These are phyloP conservation scores for Trichoderma sp. DNA, from an alignment of 2,329 filamentous ascomycete species.

Conservation along the genomic window DNA sequence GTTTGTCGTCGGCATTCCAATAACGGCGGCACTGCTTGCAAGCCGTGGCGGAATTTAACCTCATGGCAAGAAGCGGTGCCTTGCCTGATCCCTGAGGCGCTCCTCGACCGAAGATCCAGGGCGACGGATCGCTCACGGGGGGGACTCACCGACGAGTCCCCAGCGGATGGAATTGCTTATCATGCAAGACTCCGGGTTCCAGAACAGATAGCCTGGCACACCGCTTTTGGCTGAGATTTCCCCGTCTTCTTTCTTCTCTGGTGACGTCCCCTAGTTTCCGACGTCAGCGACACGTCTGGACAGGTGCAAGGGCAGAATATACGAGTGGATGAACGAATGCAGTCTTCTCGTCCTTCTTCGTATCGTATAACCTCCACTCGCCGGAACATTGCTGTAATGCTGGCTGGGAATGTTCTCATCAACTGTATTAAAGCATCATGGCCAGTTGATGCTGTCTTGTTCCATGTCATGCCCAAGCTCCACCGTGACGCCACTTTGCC, in stretches of 20 bases:
- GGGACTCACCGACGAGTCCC: constrained; percentile 19
- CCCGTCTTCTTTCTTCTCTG: neutral
- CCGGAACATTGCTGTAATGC: neutral
- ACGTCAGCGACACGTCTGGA: neutral
- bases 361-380: neutral
- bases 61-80: neutral
- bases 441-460: constrained; percentile 3
- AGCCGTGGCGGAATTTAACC: neutral
- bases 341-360: neutral
- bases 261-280: neutral
- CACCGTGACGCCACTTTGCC: constrained; percentile 20
- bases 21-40: neutral
- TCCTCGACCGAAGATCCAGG: constrained; percentile 14
- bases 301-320: too few relatives aligned
- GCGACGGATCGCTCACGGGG: constrained; percentile 13
- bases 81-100: constrained; percentile 17
- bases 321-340: too few relatives aligned
- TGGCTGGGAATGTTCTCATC: neutral
- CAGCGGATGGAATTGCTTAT: constrained; percentile 12
- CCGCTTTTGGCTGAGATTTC: constrained; percentile 20
- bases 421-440: neutral
- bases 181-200: constrained; percentile 11
- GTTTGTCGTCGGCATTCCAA: too few relatives aligned
- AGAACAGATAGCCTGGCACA: constrained; percentile 10
- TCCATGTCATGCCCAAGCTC: constrained; percentile 16